These are phyloP conservation scores for Maudiozyma humilis DNA, from an alignment of 1,139 yeast species.

Conservation along the genomic window DNA sequence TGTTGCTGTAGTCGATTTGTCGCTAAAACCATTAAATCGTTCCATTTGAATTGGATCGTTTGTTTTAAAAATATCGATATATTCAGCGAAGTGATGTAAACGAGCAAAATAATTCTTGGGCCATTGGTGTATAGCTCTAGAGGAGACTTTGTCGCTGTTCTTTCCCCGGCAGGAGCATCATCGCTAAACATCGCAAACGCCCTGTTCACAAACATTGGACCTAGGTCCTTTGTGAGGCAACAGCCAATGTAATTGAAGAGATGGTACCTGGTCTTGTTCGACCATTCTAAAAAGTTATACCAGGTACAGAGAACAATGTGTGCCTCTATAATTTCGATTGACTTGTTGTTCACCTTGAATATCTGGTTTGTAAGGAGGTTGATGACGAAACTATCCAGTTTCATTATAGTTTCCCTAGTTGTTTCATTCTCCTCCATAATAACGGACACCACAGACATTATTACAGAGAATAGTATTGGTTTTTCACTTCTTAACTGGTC, in stretches of 20 bases:
- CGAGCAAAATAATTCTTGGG: conserved; percentile 29
- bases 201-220: conserved; percentile 40
- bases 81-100: conserved; percentile 32
- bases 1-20: conserved; percentile 2
- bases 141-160: conserved; percentile 11
- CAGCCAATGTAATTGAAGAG: conserved; percentile 58
- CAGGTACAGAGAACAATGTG: conserved; percentile 57
- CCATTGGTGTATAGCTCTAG: conserved; percentile 20
- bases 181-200: conserved; percentile 22
- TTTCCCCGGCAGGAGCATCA: conserved; percentile 11
- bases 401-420: conserved; percentile 34
- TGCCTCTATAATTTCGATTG: conserved; percentile 58
- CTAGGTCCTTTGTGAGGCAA: conserved; percentile 68
- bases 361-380: conserved; percentile 54
- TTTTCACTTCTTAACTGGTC: conserved; percentile 42
- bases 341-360: conserved; percentile 63
- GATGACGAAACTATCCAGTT: conserved; percentile 52
- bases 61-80: conserved; percentile 31
- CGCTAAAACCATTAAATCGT: conserved; percentile 15
- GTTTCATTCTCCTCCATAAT: conserved; percentile 33
- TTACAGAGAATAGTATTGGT: conserved; percentile 56
- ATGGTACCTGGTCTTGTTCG: conserved; percentile 71
- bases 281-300: conserved; percentile 80
- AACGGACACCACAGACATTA: conserved; percentile 55
- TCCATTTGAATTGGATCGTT: conserved; percentile 29